Evolutionary conservation across 345 rosid species (phyloP), one percentile per base, ranked within the genome.

Genomic region (Eutrema heterophyllum): DNA sequence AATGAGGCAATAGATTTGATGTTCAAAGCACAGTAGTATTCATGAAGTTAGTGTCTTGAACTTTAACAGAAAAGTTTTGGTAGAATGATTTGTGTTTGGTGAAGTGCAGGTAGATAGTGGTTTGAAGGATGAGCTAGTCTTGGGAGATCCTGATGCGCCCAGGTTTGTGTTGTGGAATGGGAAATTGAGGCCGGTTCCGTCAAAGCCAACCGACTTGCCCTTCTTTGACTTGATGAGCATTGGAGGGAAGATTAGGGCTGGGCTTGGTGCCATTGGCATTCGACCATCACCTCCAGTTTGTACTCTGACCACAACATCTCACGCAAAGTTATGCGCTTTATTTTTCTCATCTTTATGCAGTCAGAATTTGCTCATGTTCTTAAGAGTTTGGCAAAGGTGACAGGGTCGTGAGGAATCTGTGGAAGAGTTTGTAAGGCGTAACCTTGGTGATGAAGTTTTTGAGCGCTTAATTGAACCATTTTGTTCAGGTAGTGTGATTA

Each of bases 381-480:
- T 76, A 73, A 73, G 73, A 80, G 55, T 86, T 86, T 89, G 88
- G 70, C 86, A 81, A 91, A 84, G 83, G 86, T 90, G 81, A 85
- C 93, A 90, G 97, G 96, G 90, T 80, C 89, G 76, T 46, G 96
- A 94, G 83, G 98, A 94, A 77, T 88, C 98, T 6, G 96, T 89
- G 64, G 97, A 89, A 75, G 95, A 91, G 86, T 94, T 94, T 80
- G 98, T 91, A 36, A 87, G 96, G 43, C 91, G 97, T 66, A 91
- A 91, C 71, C 95, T 91, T 40, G 98, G 97, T 5, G 85, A 76
- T 52, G 96, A 91, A 84, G 97, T 65, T 76, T 88, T 92, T 60
- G 94, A 92, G 78, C 92, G 94, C 64, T 78, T 92, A 45, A 89
- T 92, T 29, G 94, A 92, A 81, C 96, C 96, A 7, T 89, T 92